Evolutionary conservation across 202 grass and related monocot species (phyloP), one percentile per base, ranked within the genome.

Genomic region (Saccharum hybrid): DNA sequence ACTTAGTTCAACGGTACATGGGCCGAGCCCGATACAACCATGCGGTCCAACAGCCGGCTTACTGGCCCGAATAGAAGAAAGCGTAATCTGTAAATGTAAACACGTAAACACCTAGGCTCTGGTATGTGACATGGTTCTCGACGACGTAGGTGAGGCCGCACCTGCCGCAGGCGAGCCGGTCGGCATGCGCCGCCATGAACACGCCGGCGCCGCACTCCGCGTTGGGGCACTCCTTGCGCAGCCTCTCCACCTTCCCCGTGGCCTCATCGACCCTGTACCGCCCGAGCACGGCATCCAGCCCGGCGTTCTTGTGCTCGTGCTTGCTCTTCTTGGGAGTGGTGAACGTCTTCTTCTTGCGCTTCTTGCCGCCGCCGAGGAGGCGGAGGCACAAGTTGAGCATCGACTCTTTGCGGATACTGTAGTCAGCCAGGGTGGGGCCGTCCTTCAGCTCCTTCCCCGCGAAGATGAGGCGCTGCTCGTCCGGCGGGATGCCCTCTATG

Each of bases 321-420:
- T 41, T 60, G 16, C 60, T 51, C 81, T 87, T 92, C 81, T 92
- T 92, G 61, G 90, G 90, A 54, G 79, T 84, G 26, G 90, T 54
- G 74, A 88, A 88, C 10, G 88, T 82, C 87, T 87, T 92, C 87
- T 89, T 92, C 87, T 92, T 92, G 71, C 84, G 90, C 73, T 92
- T 92, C 77, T 87, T 90, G 51, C 37, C 82, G 72, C 84, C 77
- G 19, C 81, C 71, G 71, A 19, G 67, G 28, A 86, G 78, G 3
- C 78, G 78, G 6, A 75, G 71, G n/a, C 68, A 19, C 3, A 86
- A 49, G 71, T 81, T 37, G 14, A 87, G 72, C 72, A 64, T 82
- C 0, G 65, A 43, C 71, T 85, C 81, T 52, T 85, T 79, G 54
- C 45, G 43, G 60, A 92, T 62, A 67, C 69, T 71, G 68, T 87